Evolutionary conservation across 352 stramenopile species (phyloP), one percentile per base, ranked within the genome.

Genomic region (Phytophthora sp.): DNA sequence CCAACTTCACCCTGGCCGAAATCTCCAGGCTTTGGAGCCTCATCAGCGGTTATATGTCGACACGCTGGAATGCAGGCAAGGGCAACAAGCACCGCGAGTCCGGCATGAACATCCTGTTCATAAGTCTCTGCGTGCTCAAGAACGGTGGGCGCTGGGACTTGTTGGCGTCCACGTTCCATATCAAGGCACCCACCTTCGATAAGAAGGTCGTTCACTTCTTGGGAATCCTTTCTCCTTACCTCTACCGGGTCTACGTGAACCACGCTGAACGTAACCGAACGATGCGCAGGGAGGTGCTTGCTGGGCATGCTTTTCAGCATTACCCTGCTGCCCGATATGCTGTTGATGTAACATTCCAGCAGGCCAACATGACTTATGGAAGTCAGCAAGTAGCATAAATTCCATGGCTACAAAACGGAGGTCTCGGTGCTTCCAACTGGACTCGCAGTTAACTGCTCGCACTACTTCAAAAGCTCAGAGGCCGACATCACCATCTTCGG

Each of bases 331-430:
- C 54, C 8, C 21, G 54, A 7, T 60, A 51, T n/a, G 52, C 52
- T 3, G 27, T 51, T 0, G 52, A 23, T 4, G 52, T 52, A 6
- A 53, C 39, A 2, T 61, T 61, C 27, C 41, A 53, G 20, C 27
- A 53, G 41, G 11, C 39, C 0, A 53, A 46, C n/a, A n/a, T 61
- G 41, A 3, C 18, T 7, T 53, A n/a, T 29, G 54, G 41, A 3
- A 20, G 27, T 9, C 54, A 63, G 44, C 31, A 38, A 30, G 16
- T 57, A 64, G n/a, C 45, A 63, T 21, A 49, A 55, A 18, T 23
- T 63, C 2, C 31, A 63, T 29, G 23, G 42, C 1, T 63, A 49
- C 31, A 49, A 63, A 16, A 55, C 33, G 8, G 44, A 56, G 35
- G 23, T 56, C 8, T 64, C 45, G 6, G 35, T 64, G 2, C 36